Base-by-base conservation (phyloP, 345 rosid genomes). In the Bruguiera parviflora region DNA sequence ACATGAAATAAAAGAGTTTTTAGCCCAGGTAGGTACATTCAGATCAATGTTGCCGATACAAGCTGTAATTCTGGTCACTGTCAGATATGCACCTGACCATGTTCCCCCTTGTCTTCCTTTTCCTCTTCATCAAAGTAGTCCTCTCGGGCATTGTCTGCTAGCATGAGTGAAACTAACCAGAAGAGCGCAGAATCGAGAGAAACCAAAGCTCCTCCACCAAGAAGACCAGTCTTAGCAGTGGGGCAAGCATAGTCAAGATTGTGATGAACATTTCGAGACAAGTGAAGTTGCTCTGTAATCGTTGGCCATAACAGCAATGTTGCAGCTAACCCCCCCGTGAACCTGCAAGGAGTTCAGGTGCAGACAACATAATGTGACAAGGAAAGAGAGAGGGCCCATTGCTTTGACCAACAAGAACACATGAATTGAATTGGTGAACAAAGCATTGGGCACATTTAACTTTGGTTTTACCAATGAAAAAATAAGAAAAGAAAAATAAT, bases 151-250 rank as follows among this genome's bases (percentile, higher is more conserved):
- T 92, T 92, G 77, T 81, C 85, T 51, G 92, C 94, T 27, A 92
- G 74, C 96, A 92, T 86, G 10, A 92, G 84, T 19, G 96, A 82
- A 39, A 89, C 84, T 58, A 92, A 63, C 96, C 96, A 92, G 82
- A 92, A 87, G 66, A 88, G 88, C 57, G 92, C 78, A 6, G 96
- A 83, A 74, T 89, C 92, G 19, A 89, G 88, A 20, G 96, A 92
- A 24, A 88, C 84, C 73, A 89, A 88, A 6, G 97, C 96, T 31
- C 94, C 92, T 1, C 97, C 97, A 53, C 96, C 96, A 4, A 92
- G 85, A 64, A 89, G 82, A 53, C 96, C 96, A 22, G 96, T 86
- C 78, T 89, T 92, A n/a, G 97, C 97, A 1, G 97, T 89, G 37
- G 87, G 92, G 85, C 97, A 92, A 5, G 20, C 64, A 8, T 83